Percentiles rank a stretch among this genome's conserved stretches.
phyloP scores from a whole-genome alignment of 2,329 filamentous ascomycete species.

The Exophiala sp. region DNA sequence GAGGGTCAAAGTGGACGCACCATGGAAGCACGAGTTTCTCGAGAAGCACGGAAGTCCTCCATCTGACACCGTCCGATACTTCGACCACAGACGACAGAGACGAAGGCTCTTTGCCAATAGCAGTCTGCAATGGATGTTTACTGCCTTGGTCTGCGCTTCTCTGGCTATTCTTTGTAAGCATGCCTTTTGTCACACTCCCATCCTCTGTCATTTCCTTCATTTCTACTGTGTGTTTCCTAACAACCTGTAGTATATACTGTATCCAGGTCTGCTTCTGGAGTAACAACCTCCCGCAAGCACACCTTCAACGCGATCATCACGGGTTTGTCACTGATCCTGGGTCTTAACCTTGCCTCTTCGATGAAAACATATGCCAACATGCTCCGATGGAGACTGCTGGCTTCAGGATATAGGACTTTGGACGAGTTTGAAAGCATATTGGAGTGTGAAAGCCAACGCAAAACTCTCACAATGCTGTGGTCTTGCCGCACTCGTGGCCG shows the following conservation, averaged over 20 bases:
- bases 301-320: constrained; percentile 21
- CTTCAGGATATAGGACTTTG: constrained; percentile 17
- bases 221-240: too few relatives aligned
- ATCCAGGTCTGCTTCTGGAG: constrained; percentile 4
- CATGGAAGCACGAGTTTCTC: constrained; percentile 20
- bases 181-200: too few relatives aligned
- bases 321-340: constrained; percentile 15
- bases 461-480: constrained; percentile 22
- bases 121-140: constrained; percentile 17
- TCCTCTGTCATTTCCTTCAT: too few relatives aligned
- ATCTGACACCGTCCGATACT: constrained; percentile 16
- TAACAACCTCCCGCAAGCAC: constrained; percentile 13
- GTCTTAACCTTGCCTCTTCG: constrained; percentile 17
- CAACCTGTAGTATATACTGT: constrained; percentile 10
- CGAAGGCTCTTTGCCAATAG: constrained; percentile 20
- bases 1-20: constrained; percentile 17
- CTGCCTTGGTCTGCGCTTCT: constrained; percentile 18
- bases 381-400: constrained; percentile 23
- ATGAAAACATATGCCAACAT: constrained; percentile 18
- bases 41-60: constrained; percentile 16
- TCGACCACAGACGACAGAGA: constrained; percentile 17
- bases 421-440: constrained; percentile 19
- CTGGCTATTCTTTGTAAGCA: not conserved
- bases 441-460: constrained; percentile 19
- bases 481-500: constrained; percentile 12